These are phyloP conservation scores for Solanum corneliomulleri DNA, from an alignment of 257 asterid species.

Conservation along the genomic window DNA sequence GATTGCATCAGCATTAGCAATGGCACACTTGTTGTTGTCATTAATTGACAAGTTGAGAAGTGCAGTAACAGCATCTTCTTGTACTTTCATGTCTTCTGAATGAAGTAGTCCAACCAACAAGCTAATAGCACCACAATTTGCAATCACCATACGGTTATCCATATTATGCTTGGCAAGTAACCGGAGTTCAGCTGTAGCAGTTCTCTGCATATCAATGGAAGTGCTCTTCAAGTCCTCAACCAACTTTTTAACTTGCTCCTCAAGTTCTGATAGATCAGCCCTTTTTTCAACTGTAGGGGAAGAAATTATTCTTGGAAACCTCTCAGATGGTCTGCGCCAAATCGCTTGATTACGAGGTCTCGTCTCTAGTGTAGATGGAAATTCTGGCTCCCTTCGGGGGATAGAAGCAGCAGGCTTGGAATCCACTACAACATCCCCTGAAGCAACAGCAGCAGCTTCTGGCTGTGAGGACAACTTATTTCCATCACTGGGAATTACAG, in stretches of 20 bases:
- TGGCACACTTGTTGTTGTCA: slow-evolving; percentile 64
- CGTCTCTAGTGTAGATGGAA: slow-evolving; percentile 38
- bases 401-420: slow-evolving; percentile 31
- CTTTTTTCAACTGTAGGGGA: slow-evolving; percentile 52
- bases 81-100: slow-evolving; percentile 37
- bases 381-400: slow-evolving; percentile 40
- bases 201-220: slow-evolving; percentile 44
- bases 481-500: slow-evolving; percentile 38
- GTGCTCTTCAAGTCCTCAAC: slow-evolving; percentile 57
- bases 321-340: slow-evolving; percentile 62
- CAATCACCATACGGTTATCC: slow-evolving; percentile 65
- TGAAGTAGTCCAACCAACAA: slow-evolving; percentile 50
- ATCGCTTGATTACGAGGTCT: slow-evolving; percentile 53
- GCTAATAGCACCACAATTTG: slow-evolving; percentile 51
- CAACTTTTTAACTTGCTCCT: slow-evolving; percentile 47
- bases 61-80: slow-evolving; percentile 78
- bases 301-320: slow-evolving; percentile 45
- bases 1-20: slow-evolving; percentile 69
- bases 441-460: slow-evolving; percentile 38
- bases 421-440: slow-evolving; percentile 54
- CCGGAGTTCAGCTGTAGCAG: slow-evolving; percentile 55
- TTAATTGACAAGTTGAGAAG: slow-evolving; percentile 75
- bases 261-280: slow-evolving; percentile 62
- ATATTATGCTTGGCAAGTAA: slow-evolving; percentile 63
- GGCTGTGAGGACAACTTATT: slow-evolving; percentile 42